Conservation (phyloP, 2,329 filamentous ascomycete species). For the Madurella mycetomatis region DNA sequence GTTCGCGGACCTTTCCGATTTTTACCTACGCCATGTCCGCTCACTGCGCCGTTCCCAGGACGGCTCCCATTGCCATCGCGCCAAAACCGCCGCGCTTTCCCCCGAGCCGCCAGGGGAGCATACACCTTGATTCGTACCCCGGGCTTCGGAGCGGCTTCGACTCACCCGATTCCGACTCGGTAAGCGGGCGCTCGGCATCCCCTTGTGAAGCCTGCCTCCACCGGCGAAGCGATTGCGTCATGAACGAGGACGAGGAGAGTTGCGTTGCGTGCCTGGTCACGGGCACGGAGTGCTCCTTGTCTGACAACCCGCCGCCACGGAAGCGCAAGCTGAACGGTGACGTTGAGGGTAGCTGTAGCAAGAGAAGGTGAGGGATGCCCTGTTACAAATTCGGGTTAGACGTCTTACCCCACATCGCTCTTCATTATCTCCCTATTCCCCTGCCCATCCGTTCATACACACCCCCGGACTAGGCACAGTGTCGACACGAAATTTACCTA, state of each 20-base stretch:
- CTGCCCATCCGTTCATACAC: constrained; percentile 1
- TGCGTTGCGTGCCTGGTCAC: constrained; percentile 76
- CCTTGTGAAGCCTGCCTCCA: constrained; percentile 71
- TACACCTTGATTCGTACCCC: constrained; percentile 45
- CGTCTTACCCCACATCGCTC: constrained; percentile 5
- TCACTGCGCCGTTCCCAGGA: constrained; percentile 51
- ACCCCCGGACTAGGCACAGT: constrained; percentile 20
- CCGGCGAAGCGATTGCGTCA: constrained; percentile 71
- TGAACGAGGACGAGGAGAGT: constrained; percentile 64
- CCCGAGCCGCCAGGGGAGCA: constrained; percentile 44
- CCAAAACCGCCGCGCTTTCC: constrained; percentile 51
- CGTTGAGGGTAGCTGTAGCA: constrained; percentile 56
- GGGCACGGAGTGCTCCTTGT: constrained; percentile 73
- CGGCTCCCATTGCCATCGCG: constrained; percentile 63
- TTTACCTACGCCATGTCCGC: constrained; percentile 47
- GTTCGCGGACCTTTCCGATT: constrained; percentile 14
- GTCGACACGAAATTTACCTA: constrained; percentile 33
- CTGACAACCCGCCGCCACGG: constrained; percentile 69
- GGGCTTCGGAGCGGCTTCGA: constrained; percentile 49
- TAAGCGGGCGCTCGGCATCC: constrained; percentile 35
- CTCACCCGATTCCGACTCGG: constrained; percentile 48
- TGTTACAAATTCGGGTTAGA: background rate
- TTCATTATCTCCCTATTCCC: background rate
- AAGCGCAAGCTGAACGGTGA: constrained; percentile 74
- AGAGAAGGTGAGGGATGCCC: constrained; percentile 60